Evolutionary conservation across 176 grass and related monocot species (phyloP).

Genomic region (Panicum miliaceum): DNA sequence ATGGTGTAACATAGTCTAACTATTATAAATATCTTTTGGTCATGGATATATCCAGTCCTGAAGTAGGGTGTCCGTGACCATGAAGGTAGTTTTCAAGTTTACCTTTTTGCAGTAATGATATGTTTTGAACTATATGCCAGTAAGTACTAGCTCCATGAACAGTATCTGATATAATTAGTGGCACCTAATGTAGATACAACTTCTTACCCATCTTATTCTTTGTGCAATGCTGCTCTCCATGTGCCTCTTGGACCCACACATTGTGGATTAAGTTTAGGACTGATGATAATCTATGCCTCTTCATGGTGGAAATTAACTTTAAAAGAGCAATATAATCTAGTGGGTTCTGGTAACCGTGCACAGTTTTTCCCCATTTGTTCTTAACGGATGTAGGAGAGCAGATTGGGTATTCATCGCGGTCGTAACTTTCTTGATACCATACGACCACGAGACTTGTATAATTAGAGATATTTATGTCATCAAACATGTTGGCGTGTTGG

Average conservation of each 20-base stretch:
- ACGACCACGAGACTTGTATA: neutral
- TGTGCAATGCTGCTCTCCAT: neutral
- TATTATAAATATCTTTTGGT: neutral
- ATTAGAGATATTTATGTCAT: neutral
- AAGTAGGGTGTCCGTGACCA: neutral
- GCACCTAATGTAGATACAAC: neutral
- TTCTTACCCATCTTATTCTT: neutral
- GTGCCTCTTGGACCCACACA: neutral
- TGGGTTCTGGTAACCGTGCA: neutral
- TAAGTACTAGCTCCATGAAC: neutral
- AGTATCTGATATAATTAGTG: neutral
- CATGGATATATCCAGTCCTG: neutral
- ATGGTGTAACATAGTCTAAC: neutral
- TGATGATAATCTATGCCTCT: neutral
- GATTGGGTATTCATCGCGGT: neutral
- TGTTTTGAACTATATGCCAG: neutral
- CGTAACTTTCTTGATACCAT: neutral
- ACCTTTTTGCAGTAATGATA: neutral
- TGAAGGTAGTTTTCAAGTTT: neutral
- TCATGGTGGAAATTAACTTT: neutral
- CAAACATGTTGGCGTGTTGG: neutral
- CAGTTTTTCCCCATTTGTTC: neutral
- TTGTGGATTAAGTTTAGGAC: neutral
- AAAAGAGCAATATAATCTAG: neutral
- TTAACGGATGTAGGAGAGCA: neutral